phyloP scores from a whole-genome alignment of 371 early-diverging fungal species.

The Apophysomyces variabilis region DNA sequence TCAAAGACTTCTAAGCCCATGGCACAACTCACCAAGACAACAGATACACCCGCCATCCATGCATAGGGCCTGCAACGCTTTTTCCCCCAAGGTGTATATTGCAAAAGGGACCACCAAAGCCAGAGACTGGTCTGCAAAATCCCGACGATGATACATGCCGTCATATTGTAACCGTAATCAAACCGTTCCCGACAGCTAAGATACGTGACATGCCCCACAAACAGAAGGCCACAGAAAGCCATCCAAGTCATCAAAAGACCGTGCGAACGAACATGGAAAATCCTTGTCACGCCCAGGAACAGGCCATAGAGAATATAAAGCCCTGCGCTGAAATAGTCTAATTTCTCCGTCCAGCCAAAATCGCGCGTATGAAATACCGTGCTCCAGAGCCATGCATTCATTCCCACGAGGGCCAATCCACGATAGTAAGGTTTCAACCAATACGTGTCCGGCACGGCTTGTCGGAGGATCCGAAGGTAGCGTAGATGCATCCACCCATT shows the following conservation, averaged over 20 bases:
- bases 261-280: conserved; percentile 52
- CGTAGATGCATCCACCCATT: conserved; percentile 81
- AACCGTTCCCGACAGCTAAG: conserved; percentile 62
- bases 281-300: conserved; percentile 61
- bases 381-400: conserved; percentile 95
- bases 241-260: conserved; percentile 37
- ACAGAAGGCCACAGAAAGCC: conserved; percentile 37
- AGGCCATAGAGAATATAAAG: conserved; percentile 73
- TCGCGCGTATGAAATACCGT: conserved; percentile 92
- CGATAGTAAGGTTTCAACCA: conserved; percentile 65
- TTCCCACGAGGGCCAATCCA: conserved; percentile 56
- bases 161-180: conserved; percentile 95
- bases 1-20: conserved; percentile 93
- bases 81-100: conserved; percentile 20
- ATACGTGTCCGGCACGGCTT: conserved; percentile 50
- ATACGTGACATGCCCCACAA: conserved; percentile 69
- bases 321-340: conserved; percentile 95
- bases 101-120: conserved; percentile 62
- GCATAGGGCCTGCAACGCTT: neutral
- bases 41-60: conserved; percentile 27
- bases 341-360: conserved; percentile 79
- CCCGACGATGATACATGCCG: conserved; percentile 80
- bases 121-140: conserved; percentile 69
- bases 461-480: conserved; percentile 51
- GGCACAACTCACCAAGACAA: conserved; percentile 69